Evolutionary conservation across 306 rosid genomes (phyloP).

Genomic region (Gillenia trifoliata): DNA sequence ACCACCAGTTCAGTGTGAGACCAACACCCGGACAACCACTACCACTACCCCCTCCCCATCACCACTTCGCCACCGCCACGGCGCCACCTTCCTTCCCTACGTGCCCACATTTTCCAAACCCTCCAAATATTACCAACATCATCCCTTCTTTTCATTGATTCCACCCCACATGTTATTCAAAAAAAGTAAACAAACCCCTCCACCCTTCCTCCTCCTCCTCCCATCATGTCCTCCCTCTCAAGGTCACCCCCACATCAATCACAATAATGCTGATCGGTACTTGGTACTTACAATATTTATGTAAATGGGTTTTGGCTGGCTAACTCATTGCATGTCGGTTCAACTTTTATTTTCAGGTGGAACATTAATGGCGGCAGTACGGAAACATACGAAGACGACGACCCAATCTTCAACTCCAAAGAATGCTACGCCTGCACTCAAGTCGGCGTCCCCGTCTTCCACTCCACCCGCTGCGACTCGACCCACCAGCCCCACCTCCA

Average conservation of each 20-base stretch:
- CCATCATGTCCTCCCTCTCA: background rate
- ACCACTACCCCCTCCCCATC: background rate
- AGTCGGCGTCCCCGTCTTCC: conserved; percentile 27
- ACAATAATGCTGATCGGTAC: background rate
- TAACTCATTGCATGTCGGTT: background rate
- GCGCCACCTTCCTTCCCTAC: background rate
- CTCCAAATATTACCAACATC: background rate
- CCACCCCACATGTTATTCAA: background rate
- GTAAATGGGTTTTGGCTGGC: background rate
- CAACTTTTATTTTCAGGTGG: conserved; percentile 7
- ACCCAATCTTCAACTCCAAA: background rate
- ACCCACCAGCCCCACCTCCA: conserved; percentile 2
- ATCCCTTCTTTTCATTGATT: background rate
- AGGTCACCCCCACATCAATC: background rate
- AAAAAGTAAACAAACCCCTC: background rate
- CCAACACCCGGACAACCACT: background rate
- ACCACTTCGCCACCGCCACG: conserved; percentile 6
- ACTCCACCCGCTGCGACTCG: conserved; percentile 25
- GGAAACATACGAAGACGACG: background rate
- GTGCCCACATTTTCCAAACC: background rate
- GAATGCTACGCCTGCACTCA: conserved; percentile 34
- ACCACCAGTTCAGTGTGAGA: background rate
- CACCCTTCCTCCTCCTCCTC: background rate
- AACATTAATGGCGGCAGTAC: background rate
- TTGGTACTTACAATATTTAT: background rate